These are phyloP conservation scores for Sordariomycetes sp. DNA, from an alignment of 2,329 filamentous ascomycete genomes.

Conservation along the genomic window DNA sequence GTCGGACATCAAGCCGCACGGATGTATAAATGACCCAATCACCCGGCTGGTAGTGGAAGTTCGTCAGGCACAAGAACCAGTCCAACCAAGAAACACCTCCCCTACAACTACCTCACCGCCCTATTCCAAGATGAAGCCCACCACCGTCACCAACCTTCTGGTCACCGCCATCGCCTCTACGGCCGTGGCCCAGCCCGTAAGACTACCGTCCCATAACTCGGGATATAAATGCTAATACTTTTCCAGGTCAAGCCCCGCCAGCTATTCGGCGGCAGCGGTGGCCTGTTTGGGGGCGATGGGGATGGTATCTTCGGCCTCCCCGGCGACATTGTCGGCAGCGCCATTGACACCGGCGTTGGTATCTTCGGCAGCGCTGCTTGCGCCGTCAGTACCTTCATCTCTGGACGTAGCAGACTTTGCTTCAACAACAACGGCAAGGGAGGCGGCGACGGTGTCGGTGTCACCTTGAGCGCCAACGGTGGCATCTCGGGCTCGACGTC, in stretches of 20 bases:
- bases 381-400: neutral
- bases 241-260: neutral
- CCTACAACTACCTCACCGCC: too few relatives aligned
- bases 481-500: neutral
- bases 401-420: neutral
- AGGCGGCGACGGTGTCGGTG: neutral
- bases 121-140: constrained; percentile 1
- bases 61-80: too few relatives aligned
- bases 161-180: neutral
- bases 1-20: too few relatives aligned
- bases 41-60: too few relatives aligned
- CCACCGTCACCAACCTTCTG: neutral
- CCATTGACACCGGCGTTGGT: neutral
- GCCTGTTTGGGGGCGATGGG: neutral
- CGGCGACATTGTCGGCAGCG: neutral
- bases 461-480: neutral
- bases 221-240: neutral
- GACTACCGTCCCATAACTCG: neutral
- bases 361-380: neutral
- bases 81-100: too few relatives aligned
- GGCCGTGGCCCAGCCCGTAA: neutral
- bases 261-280: neutral
- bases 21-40: too few relatives aligned
- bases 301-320: neutral
- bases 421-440: neutral